Conservation (phyloP, 177 flowering plant genomes). For the Vitis hybrid region DNA sequence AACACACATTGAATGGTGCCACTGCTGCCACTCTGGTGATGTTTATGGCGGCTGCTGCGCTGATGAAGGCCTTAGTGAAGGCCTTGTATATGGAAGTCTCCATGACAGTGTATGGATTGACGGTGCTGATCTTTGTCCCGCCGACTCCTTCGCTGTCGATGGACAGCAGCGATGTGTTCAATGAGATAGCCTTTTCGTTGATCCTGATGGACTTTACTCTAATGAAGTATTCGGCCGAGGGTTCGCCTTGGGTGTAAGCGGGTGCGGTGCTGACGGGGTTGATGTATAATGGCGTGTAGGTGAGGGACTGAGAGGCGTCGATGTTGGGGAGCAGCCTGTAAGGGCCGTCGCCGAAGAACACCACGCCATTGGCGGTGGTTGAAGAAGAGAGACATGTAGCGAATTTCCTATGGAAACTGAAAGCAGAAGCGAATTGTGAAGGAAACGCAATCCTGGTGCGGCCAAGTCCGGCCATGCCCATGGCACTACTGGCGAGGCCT, state of each 20-base stretch:
- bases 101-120: not conserved
- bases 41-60: not conserved
- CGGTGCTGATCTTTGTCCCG: constrained; percentile 6
- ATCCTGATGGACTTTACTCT: constrained; percentile 31
- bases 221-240: constrained; percentile 42
- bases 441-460: constrained; percentile 44
- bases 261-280: constrained; percentile 39
- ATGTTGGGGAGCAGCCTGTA: constrained; percentile 29
- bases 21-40: constrained; percentile 6
- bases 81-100: too few species aligned
- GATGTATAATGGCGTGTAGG: constrained; percentile 30
- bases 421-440: constrained; percentile 45
- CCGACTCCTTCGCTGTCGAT: constrained; percentile 27
- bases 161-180: constrained; percentile 24
- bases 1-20: constrained; percentile 14
- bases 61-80: not conserved
- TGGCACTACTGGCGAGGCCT: constrained; percentile 45
- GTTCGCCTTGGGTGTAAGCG: constrained; percentile 27
- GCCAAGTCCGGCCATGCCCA: constrained; percentile 65
- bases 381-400: constrained; percentile 54
- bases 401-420: constrained; percentile 48
- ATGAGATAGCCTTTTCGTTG: constrained; percentile 14
- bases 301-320: constrained; percentile 18
- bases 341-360: constrained; percentile 36
- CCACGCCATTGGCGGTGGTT: constrained; percentile 20